Conservation (phyloP, 768 basidiomycete species). For the Russula virescens region DNA sequence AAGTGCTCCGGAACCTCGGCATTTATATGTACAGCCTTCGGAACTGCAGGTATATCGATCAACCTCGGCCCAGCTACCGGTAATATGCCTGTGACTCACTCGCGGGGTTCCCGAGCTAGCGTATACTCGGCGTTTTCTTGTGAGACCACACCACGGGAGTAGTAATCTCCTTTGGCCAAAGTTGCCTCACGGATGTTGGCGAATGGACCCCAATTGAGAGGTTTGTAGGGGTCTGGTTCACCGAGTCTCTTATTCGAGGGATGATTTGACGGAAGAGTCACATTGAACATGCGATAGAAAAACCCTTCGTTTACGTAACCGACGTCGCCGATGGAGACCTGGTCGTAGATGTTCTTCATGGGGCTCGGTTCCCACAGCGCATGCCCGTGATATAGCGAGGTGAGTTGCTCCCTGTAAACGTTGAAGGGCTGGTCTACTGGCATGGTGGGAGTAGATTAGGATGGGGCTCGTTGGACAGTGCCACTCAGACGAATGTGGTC, state of each 20-base stretch:
- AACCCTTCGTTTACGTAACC: slow-evolving; percentile 20
- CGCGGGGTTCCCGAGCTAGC: neutral
- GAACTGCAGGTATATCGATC: neutral
- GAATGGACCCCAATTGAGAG: neutral
- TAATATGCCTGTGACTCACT: neutral
- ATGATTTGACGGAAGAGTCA: neutral
- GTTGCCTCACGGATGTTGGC: neutral
- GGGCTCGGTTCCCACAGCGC: slow-evolving; percentile 25
- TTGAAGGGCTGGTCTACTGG: neutral
- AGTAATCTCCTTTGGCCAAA: neutral
- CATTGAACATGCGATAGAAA: slow-evolving; percentile 24
- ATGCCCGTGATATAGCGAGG: slow-evolving; percentile 8
- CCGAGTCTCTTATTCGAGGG: neutral
- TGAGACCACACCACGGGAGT: neutral
- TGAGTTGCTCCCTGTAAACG: slow-evolving; percentile 14
- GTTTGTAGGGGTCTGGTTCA: neutral
- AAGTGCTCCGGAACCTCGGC: neutral
- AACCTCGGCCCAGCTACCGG: neutral
- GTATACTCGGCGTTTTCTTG: neutral
- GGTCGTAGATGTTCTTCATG: slow-evolving; percentile 4
- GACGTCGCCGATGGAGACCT: slow-evolving; percentile 23
- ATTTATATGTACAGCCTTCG: neutral
- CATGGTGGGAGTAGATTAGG: no score
- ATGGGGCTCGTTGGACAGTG: no score
- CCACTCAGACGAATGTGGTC: no score